A percentile compares a stretch with the other conserved stretches of the same genome.
These are phyloP conservation scores for Diaporthe sp. DNA, from an alignment of 2,329 filamentous ascomycete genomes.

Conservation along the genomic window DNA sequence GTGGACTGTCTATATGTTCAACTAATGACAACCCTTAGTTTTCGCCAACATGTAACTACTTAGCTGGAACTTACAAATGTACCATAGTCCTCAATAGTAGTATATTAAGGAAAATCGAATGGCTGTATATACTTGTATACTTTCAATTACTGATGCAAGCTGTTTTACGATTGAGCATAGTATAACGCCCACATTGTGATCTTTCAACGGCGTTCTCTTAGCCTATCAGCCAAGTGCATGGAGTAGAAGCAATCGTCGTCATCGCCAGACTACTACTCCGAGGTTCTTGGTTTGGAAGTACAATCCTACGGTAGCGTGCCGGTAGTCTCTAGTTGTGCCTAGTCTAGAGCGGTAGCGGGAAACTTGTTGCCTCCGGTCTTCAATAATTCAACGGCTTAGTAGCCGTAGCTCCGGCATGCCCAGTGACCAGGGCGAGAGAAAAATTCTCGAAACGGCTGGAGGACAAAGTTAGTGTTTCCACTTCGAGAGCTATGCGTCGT, in stretches of 20 bases:
- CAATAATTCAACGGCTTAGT: conserved; percentile 15
- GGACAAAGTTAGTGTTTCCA: not conserved
- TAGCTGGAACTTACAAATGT: not conserved
- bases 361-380: not conserved
- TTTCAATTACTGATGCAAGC: not conserved
- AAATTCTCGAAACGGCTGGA: not conserved
- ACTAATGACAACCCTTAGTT: not conserved
- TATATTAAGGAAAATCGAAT: not conserved
- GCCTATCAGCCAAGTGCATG: not conserved
- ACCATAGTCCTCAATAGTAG: not conserved
- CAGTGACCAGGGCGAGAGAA: not conserved
- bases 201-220: not conserved
- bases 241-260: no score
- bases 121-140: not conserved
- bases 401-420: not conserved
- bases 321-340: not conserved
- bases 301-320: not conserved
- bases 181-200: not conserved
- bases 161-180: not conserved
- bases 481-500: not conserved
- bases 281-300: not conserved
- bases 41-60: not conserved
- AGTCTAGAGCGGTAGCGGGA: not conserved
- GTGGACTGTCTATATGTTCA: no score
- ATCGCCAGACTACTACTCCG: not conserved